Base-by-base conservation (phyloP, 1,284 basidiomycete species). In the Omphalotus olearius region DNA sequence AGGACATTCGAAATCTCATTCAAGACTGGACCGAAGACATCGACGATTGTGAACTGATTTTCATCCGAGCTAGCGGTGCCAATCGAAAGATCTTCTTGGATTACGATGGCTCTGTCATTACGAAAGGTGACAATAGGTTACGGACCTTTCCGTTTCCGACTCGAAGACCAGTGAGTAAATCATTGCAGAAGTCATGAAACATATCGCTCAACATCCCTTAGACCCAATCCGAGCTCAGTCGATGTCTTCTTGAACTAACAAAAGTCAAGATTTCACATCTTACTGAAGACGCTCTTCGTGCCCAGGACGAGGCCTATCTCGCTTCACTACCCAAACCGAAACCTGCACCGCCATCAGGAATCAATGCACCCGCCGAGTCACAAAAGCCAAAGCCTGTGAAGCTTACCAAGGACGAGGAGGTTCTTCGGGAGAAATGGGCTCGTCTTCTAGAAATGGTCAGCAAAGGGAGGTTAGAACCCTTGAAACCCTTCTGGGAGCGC, bases 111-210 rank as follows among this genome's bases (percentile, higher is more conserved):
- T 68, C 70, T 0, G 60, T 71, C 25, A 71, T 74, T 47, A 52
- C 59, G 11, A 76, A 75, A 77, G 79, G 76, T 18, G 92, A 97
- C 60, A 79, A 81, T 18, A 78, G 94, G 40, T 70, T 98, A 30
- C 81, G 93, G 45, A 89, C 85, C 0, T 96, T 96, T 67, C 93
- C 93, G 0, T 98, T 98, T 69, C 93, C 93, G 4, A 98, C 94
- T 1, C 83, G 93, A 26, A 78, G 94, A 58, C 93, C 94, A 7
- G 92, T 94, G 64, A 57, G 88, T 75, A 26, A 48, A 47, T 28
- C 16, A n/a, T 23, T 20, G 26, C 23, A 40, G 36, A 47, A 7
- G 17, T 26, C 16, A 16, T 33, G 50, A 60, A 35, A 61, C 41
- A 20, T 35, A 35, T 50, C 4, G 42, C 37, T 57, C 47, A 48